Base-by-base conservation (phyloP, 2,329 filamentous ascomycete genomes). In the Penicillium glabrum region DNA sequence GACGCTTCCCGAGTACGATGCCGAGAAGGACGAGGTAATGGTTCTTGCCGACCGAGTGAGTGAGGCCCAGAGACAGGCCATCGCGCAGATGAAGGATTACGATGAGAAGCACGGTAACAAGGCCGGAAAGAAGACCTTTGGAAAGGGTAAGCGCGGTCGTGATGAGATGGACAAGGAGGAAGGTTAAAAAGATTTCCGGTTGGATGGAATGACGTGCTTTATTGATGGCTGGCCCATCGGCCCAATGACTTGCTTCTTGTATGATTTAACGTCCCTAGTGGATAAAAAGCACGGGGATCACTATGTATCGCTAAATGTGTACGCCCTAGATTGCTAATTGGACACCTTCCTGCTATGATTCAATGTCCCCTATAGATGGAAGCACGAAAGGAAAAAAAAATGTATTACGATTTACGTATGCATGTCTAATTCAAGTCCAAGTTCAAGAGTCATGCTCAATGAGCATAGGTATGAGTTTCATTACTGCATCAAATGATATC, bases 21-120 rank as follows among this genome's bases (percentile, higher is more conserved):
- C 85, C 0, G 84, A 87, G 47, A 91, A 91, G 77, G 91, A 95
- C 19, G 91, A 96, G 70, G 90, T 93, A 0, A 89, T 96, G 85
- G 82, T 93, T 0, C 88, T 96, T 73, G 86, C 87, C 61, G 80
- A 85, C 54, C 82, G 90, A 2, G 90, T 96, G 0, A 86, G 89
- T 51, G 91, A 96, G 74, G 93, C 93, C 0, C 91, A 96, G 72
- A 82, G 91, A 46, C 82, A 90, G 54, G 89, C 93, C 0, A 85
- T 89, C 49, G 85, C 83, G 54, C 88, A 96, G 76, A 90, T 97
- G 88, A 96, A 93, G 80, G 82, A 85, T 53, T 74, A 92, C 63
- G 83, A 89, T 44, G 91, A 96, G 61, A 85, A 86, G 70, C 83
- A 83, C 60, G 80, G 78, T 10, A 80, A 67, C 62, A 80, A 71